Base-by-base conservation (phyloP, 2,329 filamentous ascomycete species). In the Colletotrichum tamarilloi region DNA sequence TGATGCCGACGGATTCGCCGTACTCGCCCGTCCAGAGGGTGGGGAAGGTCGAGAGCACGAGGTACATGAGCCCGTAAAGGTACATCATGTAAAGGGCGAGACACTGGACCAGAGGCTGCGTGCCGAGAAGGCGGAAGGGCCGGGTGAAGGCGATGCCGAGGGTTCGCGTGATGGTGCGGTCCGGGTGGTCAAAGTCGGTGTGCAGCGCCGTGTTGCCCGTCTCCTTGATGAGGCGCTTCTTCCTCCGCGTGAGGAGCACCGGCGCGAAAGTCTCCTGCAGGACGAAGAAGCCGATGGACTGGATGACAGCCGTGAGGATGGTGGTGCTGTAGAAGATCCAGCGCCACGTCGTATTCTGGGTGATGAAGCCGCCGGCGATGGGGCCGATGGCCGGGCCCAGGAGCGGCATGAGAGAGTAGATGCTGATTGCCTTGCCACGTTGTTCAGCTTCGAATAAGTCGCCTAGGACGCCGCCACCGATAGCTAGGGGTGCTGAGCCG, bases 251-350 rank as follows among this genome's bases (percentile, higher is more conserved):
- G 2, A 94, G 85, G 5, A 94, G 85, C 22, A 87, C 87, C 0
- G 92, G 91, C 0, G 88, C 88, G 78, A 93, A 94, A 0, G 92
- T 92, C 78, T 90, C 88, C 2, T 94, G 87, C 5, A 95, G 85
- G 22, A 88, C 88, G 62, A 93, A 80, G 5, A 92, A 32, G 1
- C 82, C 92, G 8, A 87, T 82, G 12, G 87, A 72, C 78, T 93
- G 91, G 63, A 94, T 88, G 14, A 89, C 72, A 1, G 85, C 92
- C 69, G 91, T 90, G 11, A 83, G 82, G 69, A 94, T 92, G 1
- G 90, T 89, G 0, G 91, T 92, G 0, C 90, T 85, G 82, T 89
- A 93, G 82, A 94, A 95, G 8, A 90, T 89, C 93, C 93, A 95
- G 52, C 92, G 87, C 93, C 93, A 95, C 1, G 87, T 90, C 8